Percentiles rank a stretch among this genome's conserved stretches.
Conservation (phyloP, 257 asterid species). For the Ilex aquifolium region DNA sequence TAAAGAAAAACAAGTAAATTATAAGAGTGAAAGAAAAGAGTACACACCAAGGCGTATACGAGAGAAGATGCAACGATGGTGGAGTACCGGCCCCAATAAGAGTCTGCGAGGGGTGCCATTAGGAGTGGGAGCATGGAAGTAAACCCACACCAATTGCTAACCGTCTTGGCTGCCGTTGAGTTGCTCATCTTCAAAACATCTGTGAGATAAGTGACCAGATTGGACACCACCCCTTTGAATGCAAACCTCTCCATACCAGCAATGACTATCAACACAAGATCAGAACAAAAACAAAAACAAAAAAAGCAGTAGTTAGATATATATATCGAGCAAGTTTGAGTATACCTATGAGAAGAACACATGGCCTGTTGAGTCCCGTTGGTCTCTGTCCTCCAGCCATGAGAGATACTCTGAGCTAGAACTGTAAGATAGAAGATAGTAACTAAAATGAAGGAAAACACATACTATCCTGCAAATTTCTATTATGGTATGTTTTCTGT, state of each 20-base stretch:
- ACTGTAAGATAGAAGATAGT: too few relatives aligned
- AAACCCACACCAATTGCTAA: slow-evolving; percentile 78
- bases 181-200: slow-evolving; percentile 70
- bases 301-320: too few relatives aligned
- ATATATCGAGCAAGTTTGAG: too few relatives aligned
- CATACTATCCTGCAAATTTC: too few relatives aligned
- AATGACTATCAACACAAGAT: slow-evolving; percentile 34
- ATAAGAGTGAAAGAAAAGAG: too few relatives aligned
- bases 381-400: slow-evolving; percentile 9
- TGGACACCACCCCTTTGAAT: slow-evolving; percentile 90
- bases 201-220: slow-evolving; percentile 76
- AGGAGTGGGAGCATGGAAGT: slow-evolving; percentile 78
- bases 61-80: slow-evolving; percentile 52
- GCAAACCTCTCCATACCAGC: slow-evolving; percentile 94
- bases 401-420: too few relatives aligned
- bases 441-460: too few relatives aligned
- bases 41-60: too few relatives aligned
- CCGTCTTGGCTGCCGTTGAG: slow-evolving; percentile 82
- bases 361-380: slow-evolving; percentile 52
- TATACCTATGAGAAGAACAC: slow-evolving; percentile 78
- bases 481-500: too few relatives aligned
- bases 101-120: slow-evolving; percentile 66
- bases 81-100: slow-evolving; percentile 60
- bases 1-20: too few relatives aligned
- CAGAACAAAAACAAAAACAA: neutral